A percentile compares a stretch with the other conserved stretches of the same genome.
These are phyloP conservation scores for Holtermannia corniformis DNA, from an alignment of 768 basidiomycete genomes.

Conservation along the genomic window DNA sequence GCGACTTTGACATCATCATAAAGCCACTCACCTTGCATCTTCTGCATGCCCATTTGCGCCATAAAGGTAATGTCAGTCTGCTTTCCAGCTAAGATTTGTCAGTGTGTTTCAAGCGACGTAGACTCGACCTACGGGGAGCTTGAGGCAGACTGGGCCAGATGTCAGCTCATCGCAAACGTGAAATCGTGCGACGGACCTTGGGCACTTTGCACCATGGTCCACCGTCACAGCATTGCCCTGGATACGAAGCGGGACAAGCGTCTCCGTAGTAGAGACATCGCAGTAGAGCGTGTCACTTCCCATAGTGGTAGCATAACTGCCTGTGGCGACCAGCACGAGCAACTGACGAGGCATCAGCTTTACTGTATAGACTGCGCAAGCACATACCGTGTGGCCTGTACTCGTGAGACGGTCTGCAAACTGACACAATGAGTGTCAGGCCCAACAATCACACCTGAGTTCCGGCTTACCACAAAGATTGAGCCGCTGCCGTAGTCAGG, in stretches of 20 bases:
- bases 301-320: not conserved
- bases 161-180: too few species aligned
- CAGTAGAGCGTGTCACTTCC: not conserved
- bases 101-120: not conserved
- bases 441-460: too few species aligned
- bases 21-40: not conserved
- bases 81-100: not conserved
- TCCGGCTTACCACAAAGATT: not conserved
- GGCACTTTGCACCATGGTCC: too few species aligned
- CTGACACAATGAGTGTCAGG: too few species aligned
- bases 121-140: not conserved
- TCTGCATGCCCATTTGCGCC: not conserved
- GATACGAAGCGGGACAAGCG: not conserved
- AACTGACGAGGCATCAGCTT: not conserved
- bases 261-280: not conserved
- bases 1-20: too few species aligned
- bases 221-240: not conserved
- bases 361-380: not conserved
- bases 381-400: not conserved
- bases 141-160: not conserved
- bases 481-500: not conserved
- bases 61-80: not conserved
- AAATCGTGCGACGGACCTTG: too few species aligned
- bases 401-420: not conserved
- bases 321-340: not conserved